Evolutionary conservation across 495 filamentous ascomycete species (phyloP).

Genomic region (Aspergillus wentii): DNA sequence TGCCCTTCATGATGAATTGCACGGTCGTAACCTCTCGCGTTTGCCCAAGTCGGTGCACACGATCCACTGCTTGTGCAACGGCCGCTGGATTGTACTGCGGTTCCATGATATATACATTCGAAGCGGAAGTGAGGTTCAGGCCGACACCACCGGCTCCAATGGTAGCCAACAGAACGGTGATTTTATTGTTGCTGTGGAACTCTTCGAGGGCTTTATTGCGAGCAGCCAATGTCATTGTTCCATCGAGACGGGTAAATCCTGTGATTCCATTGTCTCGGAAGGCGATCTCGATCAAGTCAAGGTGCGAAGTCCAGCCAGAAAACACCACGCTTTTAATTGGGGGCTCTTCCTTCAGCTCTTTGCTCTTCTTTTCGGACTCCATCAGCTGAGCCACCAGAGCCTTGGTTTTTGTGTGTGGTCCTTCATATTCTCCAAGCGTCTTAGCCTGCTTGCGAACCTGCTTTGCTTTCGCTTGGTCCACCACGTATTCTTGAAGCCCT

Average conservation of each 20-base stretch:
- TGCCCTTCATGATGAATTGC: conserved; percentile 81
- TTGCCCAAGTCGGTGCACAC: conserved; percentile 90
- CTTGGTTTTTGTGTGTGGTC: conserved; percentile 86
- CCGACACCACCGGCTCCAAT: conserved; percentile 90
- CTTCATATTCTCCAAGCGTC: conserved; percentile 64
- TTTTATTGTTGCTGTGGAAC: conserved; percentile 67
- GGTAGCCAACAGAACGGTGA: conserved; percentile 82
- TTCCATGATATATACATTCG: conserved; percentile 93
- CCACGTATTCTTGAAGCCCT: conserved; percentile 55
- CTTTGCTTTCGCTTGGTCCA: conserved; percentile 43
- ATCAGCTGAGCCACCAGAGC: conserved; percentile 68
- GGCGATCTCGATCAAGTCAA: conserved; percentile 89
- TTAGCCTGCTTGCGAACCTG: conserved; percentile 51
- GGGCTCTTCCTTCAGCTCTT: conserved; percentile 49
- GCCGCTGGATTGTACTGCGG: conserved; percentile 95
- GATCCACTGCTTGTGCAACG: conserved; percentile 90
- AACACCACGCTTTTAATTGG: conserved; percentile 91
- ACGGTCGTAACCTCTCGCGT: conserved; percentile 74
- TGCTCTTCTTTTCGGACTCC: conserved; percentile 53
- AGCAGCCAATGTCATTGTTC: conserved; percentile 70
- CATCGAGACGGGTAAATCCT: conserved; percentile 75
- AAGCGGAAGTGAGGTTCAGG: conserved; percentile 82
- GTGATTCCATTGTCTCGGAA: conserved; percentile 60
- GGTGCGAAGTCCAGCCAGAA: conserved; percentile 87
- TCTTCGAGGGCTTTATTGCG: conserved; percentile 66